Percentiles rank a stretch among this genome's conserved stretches.
These are phyloP conservation scores for Eimeria mitis DNA, from an alignment of 169 alveolate genomes.

Conservation along the genomic window DNA sequence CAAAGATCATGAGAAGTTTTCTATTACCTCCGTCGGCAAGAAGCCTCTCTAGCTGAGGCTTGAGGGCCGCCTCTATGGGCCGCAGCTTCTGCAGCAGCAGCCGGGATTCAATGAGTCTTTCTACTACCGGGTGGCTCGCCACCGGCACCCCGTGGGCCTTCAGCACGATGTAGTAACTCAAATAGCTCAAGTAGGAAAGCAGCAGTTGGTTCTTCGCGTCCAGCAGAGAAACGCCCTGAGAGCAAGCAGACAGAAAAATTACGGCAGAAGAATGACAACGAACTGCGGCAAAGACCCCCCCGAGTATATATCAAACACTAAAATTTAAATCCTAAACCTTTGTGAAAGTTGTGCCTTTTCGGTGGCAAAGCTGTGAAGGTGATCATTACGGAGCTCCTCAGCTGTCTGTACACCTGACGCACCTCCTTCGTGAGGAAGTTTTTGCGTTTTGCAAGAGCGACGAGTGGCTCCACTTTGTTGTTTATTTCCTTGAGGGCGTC, in stretches of 20 bases:
- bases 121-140: conserved; percentile 87
- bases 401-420: conserved; percentile 19
- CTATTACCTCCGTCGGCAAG: conserved; percentile 38
- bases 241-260: conserved; percentile 14
- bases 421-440: conserved; percentile 85
- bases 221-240: conserved; percentile 86
- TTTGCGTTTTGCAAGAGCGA: conserved; percentile 76
- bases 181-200: conserved; percentile 86
- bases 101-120: conserved; percentile 86
- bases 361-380: neutral
- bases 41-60: conserved; percentile 84
- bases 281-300: neutral
- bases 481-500: conserved; percentile 80
- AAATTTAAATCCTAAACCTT: neutral
- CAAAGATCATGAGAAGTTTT: neutral
- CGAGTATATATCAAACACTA: neutral
- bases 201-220: conserved; percentile 87
- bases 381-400: neutral
- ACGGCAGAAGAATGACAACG: neutral
- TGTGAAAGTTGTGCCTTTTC: neutral
- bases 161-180: conserved; percentile 86
- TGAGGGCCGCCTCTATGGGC: conserved; percentile 87
- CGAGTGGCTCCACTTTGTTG: conserved; percentile 83
- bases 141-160: conserved; percentile 87
- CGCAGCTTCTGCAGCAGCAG: conserved; percentile 87